Evolutionary conservation across 73 alveolate species (phyloP), one percentile per base, ranked within the genome.

Genomic region (Urostyla sp.): DNA sequence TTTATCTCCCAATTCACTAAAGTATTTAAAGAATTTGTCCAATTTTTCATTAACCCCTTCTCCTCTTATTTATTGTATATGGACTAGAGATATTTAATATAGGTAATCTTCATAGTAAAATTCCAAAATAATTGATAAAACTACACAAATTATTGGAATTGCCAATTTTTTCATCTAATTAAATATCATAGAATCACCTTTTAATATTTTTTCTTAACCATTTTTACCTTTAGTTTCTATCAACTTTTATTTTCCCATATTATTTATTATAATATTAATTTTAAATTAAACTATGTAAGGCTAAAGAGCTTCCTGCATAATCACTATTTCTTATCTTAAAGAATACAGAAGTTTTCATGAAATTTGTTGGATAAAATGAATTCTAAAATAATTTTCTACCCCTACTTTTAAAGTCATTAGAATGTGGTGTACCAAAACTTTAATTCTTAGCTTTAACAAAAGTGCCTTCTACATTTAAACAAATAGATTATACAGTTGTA

Each of bases 391-490:
- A 51, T 23, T 44, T 88, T 38, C 35, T 75, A 72, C 76, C 79
- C 0, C 81, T 88, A 11, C 36, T 74, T 18, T 52, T 58, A 8
- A 94, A 94, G 74, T 94, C 98, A 0, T 87, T 91, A 81, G 99
- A 94, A 58, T 92, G 97, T 54, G 92, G 92, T 49, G 98, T 92
- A 0, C 95, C 95, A 32, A 94, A 94, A 67, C 90, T 94, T 31
- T 93, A 94, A 92, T 48, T 58, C 34, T 75, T 89, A 43, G 93
- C 92, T 34, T 50, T 92, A 30, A 52, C 63, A 26, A 94, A 87
- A 73, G 85, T 94, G 67, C 88, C 90, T 34, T 58, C 77, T 40
- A 78, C 92, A 49, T 80, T 92, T 32, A 94, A 92, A 57, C 80
- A 88, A 59, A 51, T 92, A 16, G 98, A 94, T 56, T 75, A 87